Evolutionary conservation across 73 alveolate species (phyloP), one percentile per base, ranked within the genome.

Genomic region (Paramecium sexaurelia): DNA sequence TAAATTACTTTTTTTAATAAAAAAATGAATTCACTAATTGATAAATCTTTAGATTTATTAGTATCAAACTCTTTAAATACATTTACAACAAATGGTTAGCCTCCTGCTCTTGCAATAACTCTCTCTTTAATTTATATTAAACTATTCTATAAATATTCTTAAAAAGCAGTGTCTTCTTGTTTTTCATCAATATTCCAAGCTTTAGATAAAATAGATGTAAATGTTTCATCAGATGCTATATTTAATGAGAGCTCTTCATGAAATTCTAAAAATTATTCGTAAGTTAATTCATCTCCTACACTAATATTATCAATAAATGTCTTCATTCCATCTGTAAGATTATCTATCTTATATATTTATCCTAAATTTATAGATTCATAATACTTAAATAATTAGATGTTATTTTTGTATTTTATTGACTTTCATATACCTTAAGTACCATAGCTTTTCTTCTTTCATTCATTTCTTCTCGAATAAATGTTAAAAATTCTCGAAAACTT

Each of bases 361-460:
- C 56, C 86, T 71, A 71, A 0, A 35, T 36, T 11, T 71, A 71
- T 27, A 0, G 7, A 6, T 11, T 20, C 13, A 71, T 71, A 2
- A 11, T 33, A 71, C 86, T 71, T 71, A 71, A 71, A 33, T 33
- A 32, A 35, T 19, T 24, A 13, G 55, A 33, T 35, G 86, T 33
- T n/a, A 71, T 71, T 33, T 32, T 32, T 22, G 19, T 66, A 26
- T 66, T 32, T 24, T 66, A 8, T 29, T 19, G 9, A 35, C 35
- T 37, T 5, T 32, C 43, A 71, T 35, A 71, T 3, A 71, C 86
- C 35, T 71, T 71, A 10, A 36, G 37, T 36, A 71, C 86, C 86
- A 71, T 71, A 15, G 86, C 86, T 17, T 71, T 71, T 71, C 86
- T 71, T 71, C 86, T 71, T 71, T 71, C 86, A 71, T 71, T 71